These are phyloP conservation scores for Metschnikowia koreensis DNA, from an alignment of 805 yeast species.

Conservation along the genomic window DNA sequence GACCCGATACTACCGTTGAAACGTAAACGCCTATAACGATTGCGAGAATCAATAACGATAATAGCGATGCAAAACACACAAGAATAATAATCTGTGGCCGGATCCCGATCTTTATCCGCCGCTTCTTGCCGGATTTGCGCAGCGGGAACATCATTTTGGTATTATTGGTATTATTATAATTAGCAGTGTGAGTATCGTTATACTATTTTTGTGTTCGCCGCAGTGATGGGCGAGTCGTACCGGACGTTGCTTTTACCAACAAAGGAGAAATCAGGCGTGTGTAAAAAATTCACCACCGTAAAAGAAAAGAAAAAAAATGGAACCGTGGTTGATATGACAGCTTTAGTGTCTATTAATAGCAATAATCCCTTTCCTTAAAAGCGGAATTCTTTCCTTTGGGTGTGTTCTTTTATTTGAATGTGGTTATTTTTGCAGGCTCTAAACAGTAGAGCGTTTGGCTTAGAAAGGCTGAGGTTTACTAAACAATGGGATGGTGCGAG, in stretches of 20 bases:
- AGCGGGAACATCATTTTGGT: neutral
- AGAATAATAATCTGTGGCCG: conserved; percentile 72
- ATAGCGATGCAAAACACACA: conserved; percentile 65
- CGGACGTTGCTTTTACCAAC: too few species aligned
- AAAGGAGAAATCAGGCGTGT: too few species aligned
- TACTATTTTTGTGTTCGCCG: too few species aligned
- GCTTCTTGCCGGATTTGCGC: conserved; percentile 11
- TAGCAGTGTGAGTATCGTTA: too few species aligned
- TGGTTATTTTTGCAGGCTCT: neutral
- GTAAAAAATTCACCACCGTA: too few species aligned
- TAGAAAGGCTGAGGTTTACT: neutral
- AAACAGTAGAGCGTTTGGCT: neutral
- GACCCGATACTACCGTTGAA: conserved; percentile 54
- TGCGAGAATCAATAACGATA: conserved; percentile 71
- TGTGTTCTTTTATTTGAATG: neutral
- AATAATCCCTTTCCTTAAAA: neutral
- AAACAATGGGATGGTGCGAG: neutral
- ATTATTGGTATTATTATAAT: too few species aligned
- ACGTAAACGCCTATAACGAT: conserved; percentile 73
- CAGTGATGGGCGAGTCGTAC: too few species aligned
- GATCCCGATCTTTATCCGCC: conserved; percentile 53
- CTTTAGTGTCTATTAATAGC: neutral
- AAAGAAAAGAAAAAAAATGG: too few species aligned
- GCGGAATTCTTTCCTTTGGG: neutral
- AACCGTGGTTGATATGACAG: too few species aligned